Evolutionary conservation across 176 grass and related monocot species (phyloP).

Genomic region (Triticum aestivum): IWGSC_CS_RefSeq_v2.1 NC_057800.1:32926621-32927120

Average conservation of each 20-base stretch:
- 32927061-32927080: not conserved
- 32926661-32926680: not conserved
- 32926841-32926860: no score
- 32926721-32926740: conserved; percentile 25
- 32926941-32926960: conserved; percentile 36
- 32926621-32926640: not conserved
- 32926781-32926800: conserved; percentile 26
- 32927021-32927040: conserved; percentile 1
- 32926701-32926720: conserved; percentile 28
- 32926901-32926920: conserved; percentile 7
- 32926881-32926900: conserved; percentile 22
- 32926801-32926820: not conserved
- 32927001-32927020: conserved; percentile 23
- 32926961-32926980: not conserved
- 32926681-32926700: not conserved
- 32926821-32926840: not conserved
- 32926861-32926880: conserved; percentile 7
- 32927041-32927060: not conserved
- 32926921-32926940: not conserved
- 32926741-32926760: conserved; percentile 1
- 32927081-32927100: not conserved
- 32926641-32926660: not conserved
- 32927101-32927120: not conserved
- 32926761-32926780: conserved; percentile 28
- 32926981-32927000: not conserved